Evolutionary conservation across 352 stramenopile genomes (phyloP), one percentile per base, ranked within the genome.

Genomic region (Pythium phragmiticola): DNA sequence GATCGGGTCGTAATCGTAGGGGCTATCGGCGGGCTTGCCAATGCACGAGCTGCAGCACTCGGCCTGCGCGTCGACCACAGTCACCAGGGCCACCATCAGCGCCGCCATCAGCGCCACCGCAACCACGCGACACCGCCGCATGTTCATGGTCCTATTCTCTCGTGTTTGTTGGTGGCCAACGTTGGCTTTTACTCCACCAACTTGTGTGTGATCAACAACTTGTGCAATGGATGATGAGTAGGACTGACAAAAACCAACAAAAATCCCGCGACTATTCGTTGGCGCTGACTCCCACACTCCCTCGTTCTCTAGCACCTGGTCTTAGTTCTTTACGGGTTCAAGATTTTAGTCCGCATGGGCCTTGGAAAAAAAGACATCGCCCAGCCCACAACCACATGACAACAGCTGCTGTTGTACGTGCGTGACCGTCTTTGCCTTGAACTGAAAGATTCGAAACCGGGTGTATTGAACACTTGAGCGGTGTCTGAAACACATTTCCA

Each of bases 1-100:
- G 37, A 60, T 5, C 8, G 66, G 57, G 28, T 73, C 66, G 57
- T 73, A 73, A 60, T 73, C 66, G 49, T 60, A 68, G 19, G 51
- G 21, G 21, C 28, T 57, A 2, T 39, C 33, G 19, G 46, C 60
- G 19, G 45, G 56, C 45, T 73, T 68, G 66, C 57, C 66, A 37
- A 73, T 66, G 23, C 66, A 73, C 28, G 66, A 52, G 50, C 57
- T 66, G 26, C 66, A 73, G 51, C 66, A 73, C 55, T 72, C 65
- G 58, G 12, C 36, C 52, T n/a, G 30, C 7, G 30, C 36, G n/a
- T 42, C 48, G 36, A 36, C 53, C 34, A 39, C 12, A 48, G 47
- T 13, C 41, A 33, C 42, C 43, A 54, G 41, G 30, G 30, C 30
- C 2, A 54, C 21, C 30, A 48, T n/a, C 33, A 58, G 16, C 41